A percentile compares a stretch with the other conserved stretches of the same genome.
phyloP scores from a whole-genome alignment of 1,284 basidiomycete species.

The Tylopilus orsonianus region DNA sequence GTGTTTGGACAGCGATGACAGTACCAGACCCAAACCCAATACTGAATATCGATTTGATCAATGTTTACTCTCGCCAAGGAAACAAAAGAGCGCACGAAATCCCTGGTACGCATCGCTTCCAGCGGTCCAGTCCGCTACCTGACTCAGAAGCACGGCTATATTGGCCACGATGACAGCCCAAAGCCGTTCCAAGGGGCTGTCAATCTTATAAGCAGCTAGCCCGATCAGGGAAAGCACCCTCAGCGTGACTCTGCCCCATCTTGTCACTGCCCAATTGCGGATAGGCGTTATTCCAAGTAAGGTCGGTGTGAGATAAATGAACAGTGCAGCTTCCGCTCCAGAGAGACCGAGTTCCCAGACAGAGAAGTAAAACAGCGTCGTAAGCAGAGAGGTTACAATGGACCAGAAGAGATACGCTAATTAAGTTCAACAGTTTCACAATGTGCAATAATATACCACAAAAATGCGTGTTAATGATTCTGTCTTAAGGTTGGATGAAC shows the following conservation, averaged over 20 bases:
- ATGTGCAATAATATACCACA: too few species aligned
- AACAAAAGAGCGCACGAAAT: constrained; percentile 46
- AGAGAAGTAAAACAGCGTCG: constrained; percentile 90
- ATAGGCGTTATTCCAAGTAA: constrained; percentile 51
- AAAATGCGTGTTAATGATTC: constrained; percentile 42
- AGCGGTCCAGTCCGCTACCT: constrained; percentile 57
- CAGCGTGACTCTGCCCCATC: constrained; percentile 48
- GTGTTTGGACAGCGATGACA: constrained; percentile 75
- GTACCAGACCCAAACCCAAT: constrained; percentile 63
- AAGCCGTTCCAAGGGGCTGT: constrained; percentile 57
- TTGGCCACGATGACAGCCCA: constrained; percentile 58
- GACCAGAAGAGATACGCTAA: constrained; percentile 89
- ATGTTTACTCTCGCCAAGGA: not conserved
- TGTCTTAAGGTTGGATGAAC: constrained; percentile 26
- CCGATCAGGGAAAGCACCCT: constrained; percentile 57
- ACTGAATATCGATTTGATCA: constrained; percentile 42
- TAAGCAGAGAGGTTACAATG: constrained; percentile 77
- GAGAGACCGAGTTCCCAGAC: constrained; percentile 84
- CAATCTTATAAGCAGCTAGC: constrained; percentile 57
- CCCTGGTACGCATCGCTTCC: constrained; percentile 51
- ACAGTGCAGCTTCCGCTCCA: constrained; percentile 73
- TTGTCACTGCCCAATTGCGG: constrained; percentile 46
- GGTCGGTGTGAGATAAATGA: constrained; percentile 67
- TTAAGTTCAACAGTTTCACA: too few species aligned
- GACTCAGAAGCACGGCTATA: constrained; percentile 48